These are phyloP conservation scores for Panaeolus papilionaceus DNA, from an alignment of 768 basidiomycete genomes.

Conservation along the genomic window DNA sequence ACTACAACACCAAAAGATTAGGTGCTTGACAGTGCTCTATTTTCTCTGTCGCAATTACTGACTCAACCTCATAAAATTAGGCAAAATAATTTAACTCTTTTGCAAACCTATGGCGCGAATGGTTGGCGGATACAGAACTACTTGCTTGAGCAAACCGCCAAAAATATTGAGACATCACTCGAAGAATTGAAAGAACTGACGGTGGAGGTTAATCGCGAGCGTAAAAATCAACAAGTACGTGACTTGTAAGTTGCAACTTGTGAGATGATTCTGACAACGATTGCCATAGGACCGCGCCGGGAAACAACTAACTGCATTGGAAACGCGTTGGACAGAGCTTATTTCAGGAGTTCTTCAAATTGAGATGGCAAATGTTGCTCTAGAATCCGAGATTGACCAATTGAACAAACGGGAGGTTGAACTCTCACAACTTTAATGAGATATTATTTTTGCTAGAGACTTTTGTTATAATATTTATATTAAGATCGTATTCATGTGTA, in stretches of 20 bases:
- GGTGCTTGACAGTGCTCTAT: slow-evolving; percentile 47
- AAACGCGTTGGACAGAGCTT: slow-evolving; percentile 92
- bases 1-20: slow-evolving; percentile 82
- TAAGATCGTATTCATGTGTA: slow-evolving; percentile 16
- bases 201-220: slow-evolving; percentile 85
- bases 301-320: slow-evolving; percentile 78
- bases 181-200: slow-evolving; percentile 82
- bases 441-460: slow-evolving; percentile 11
- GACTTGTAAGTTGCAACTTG: slow-evolving; percentile 13
- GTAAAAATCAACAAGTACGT: slow-evolving; percentile 84
- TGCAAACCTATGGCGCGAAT: slow-evolving; percentile 89
- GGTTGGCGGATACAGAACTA: slow-evolving; percentile 94
- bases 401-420: slow-evolving; percentile 67
- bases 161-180: slow-evolving; percentile 71
- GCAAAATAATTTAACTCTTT: slow-evolving; percentile 80
- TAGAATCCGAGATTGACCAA: slow-evolving; percentile 80
- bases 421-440: slow-evolving; percentile 49
- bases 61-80: slow-evolving; percentile 44
- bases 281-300: slow-evolving; percentile 72
- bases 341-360: slow-evolving; percentile 91
- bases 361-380: slow-evolving; percentile 91
- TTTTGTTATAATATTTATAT: slow-evolving; percentile 19
- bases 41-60: slow-evolving; percentile 10
- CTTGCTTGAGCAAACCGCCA: slow-evolving; percentile 77
- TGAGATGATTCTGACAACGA: slow-evolving; percentile 13